These are phyloP conservation scores for Psilocybe cyanescens DNA, from an alignment of 768 basidiomycete genomes.

Conservation along the genomic window DNA sequence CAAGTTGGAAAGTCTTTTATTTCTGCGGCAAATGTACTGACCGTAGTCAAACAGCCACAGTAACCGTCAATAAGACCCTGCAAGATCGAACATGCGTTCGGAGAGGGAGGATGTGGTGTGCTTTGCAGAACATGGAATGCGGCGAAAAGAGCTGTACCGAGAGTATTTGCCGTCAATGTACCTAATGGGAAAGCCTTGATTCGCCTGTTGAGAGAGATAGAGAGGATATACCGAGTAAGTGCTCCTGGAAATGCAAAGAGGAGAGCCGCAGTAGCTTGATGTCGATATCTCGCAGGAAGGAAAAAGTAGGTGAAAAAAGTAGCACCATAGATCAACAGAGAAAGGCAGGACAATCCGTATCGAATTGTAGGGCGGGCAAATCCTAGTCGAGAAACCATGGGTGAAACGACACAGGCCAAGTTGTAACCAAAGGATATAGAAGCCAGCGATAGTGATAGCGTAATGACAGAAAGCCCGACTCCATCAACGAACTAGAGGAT, in stretches of 20 bases:
- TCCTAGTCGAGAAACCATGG: slow-evolving; percentile 37
- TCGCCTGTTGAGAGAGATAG: slow-evolving; percentile 70
- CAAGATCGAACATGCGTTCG: slow-evolving; percentile 68
- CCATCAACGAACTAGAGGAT: slow-evolving; percentile 81
- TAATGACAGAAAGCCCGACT: slow-evolving; percentile 77
- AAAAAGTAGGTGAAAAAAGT: slow-evolving; percentile 81
- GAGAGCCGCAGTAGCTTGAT: slow-evolving; percentile 83
- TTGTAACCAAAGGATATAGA: slow-evolving; percentile 78
- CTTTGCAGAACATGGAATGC: slow-evolving; percentile 75
- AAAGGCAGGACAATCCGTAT: slow-evolving; percentile 52
- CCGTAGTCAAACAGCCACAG: slow-evolving; percentile 93
- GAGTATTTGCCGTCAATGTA: slow-evolving; percentile 73
- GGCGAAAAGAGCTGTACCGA: slow-evolving; percentile 86
- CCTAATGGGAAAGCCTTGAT: slow-evolving; percentile 72
- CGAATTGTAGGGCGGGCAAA: slow-evolving; percentile 48
- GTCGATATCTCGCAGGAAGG: slow-evolving; percentile 69
- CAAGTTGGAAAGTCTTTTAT: slow-evolving; percentile 56
- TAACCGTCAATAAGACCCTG: slow-evolving; percentile 90
- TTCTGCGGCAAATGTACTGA: slow-evolving; percentile 93
- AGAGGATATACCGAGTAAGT: slow-evolving; percentile 80
- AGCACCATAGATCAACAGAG: slow-evolving; percentile 72
- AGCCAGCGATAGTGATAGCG: slow-evolving; percentile 75
- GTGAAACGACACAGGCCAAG: slow-evolving; percentile 48
- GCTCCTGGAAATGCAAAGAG: slow-evolving; percentile 91
- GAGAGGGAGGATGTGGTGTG: slow-evolving; percentile 44